Conservation (phyloP, 2,329 filamentous ascomycete species). For the Ascochyta clinopodiicola region DNA sequence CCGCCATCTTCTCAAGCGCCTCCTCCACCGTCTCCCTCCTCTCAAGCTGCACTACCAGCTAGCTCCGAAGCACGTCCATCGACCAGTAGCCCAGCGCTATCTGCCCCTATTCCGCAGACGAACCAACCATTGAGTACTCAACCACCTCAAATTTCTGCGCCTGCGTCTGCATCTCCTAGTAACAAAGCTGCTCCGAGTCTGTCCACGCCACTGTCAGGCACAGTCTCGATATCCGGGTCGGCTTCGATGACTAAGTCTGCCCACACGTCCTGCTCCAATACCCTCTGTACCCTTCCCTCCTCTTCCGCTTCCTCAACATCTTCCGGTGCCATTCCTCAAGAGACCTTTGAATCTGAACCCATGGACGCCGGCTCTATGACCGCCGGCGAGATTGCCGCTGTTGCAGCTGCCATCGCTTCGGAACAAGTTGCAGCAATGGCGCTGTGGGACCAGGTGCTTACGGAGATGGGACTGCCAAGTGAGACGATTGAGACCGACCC, state of each 20-base stretch:
- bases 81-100: neutral
- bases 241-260: neutral
- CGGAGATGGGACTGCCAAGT: slow-evolving; percentile 8
- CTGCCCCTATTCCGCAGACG: neutral
- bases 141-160: neutral
- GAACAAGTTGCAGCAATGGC: slow-evolving; percentile 8
- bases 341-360: slow-evolving; percentile 16
- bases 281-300: slow-evolving; percentile 10
- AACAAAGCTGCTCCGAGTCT: neutral
- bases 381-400: slow-evolving; percentile 2
- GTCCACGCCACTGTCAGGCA: neutral
- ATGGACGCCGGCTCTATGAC: slow-evolving; percentile 17
- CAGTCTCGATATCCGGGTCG: neutral
- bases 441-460: slow-evolving; percentile 9
- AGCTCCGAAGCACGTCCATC: neutral
- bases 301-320: slow-evolving; percentile 2
- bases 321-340: slow-evolving; percentile 1
- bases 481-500: slow-evolving; percentile 7
- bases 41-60: neutral
- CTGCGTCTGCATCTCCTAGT: neutral
- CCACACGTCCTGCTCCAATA: slow-evolving; percentile 16
- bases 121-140: neutral
- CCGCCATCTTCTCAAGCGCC: neutral
- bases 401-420: slow-evolving; percentile 2
- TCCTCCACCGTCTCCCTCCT: neutral